phyloP scores from a whole-genome alignment of 306 rosid genomes.

The Cyclanthera cordifolia region DNA sequence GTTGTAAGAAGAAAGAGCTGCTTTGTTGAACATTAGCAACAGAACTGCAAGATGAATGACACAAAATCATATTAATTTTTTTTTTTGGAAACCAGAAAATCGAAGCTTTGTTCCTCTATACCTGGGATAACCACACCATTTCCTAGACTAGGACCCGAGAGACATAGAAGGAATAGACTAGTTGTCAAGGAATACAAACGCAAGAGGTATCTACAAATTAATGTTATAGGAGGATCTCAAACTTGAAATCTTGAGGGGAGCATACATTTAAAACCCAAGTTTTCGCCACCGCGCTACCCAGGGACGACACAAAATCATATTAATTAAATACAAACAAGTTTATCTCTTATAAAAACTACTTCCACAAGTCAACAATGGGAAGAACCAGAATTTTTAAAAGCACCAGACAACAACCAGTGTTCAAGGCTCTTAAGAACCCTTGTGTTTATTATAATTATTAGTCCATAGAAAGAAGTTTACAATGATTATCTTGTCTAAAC shows the following conservation, averaged over 20 bases:
- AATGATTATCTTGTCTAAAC: not conserved
- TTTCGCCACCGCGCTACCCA: no score
- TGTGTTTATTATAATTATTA: slow-evolving; percentile 5
- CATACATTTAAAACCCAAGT: no score
- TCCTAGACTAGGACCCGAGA: no score
- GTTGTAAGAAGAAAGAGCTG: slow-evolving; percentile 80
- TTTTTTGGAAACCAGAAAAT: no score
- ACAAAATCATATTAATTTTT: not conserved
- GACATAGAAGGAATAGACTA: no score
- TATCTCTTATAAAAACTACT: not conserved
- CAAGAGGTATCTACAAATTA: no score
- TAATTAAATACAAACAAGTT: not conserved
- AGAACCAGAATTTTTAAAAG: not conserved
- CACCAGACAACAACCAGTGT: not conserved
- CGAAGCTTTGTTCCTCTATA: no score
- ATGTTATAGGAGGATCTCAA: no score
- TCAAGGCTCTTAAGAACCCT: not conserved
- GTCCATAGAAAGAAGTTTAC: not conserved
- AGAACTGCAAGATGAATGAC: slow-evolving; percentile 38
- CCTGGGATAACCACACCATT: no score
- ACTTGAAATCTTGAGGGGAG: no score
- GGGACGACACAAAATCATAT: not conserved
- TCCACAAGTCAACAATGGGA: not conserved
- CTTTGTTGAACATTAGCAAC: slow-evolving; percentile 86
- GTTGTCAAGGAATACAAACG: no score